A percentile compares a stretch with the other conserved stretches of the same genome.
phyloP scores from a whole-genome alignment of 2,329 filamentous ascomycete species.

The Lachnellula suecica region DNA sequence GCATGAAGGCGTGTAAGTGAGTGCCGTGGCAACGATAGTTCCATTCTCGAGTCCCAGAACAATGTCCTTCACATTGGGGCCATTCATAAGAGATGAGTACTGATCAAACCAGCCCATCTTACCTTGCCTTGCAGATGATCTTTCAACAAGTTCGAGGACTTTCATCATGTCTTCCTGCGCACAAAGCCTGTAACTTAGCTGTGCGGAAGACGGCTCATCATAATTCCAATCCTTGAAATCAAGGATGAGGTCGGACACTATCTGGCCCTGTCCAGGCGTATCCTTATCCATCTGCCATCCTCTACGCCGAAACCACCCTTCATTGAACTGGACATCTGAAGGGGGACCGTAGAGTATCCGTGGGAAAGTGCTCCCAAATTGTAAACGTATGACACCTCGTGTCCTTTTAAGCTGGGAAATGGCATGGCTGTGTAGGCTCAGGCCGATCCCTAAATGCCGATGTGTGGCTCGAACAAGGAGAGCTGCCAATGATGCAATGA shows the following conservation, averaged over 20 bases:
- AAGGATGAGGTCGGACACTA: constrained; percentile 54
- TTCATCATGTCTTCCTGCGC: constrained; percentile 41
- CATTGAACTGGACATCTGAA: constrained; percentile 34
- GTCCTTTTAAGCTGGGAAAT: constrained; percentile 48
- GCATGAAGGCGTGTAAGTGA: constrained; percentile 51
- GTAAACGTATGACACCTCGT: constrained; percentile 51
- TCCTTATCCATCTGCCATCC: constrained; percentile 51
- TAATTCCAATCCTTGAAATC: constrained; percentile 46
- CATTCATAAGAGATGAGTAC: constrained; percentile 51
- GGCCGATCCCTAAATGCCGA: constrained; percentile 50
- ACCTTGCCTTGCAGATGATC: constrained; percentile 44
- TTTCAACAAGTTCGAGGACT: constrained; percentile 50
- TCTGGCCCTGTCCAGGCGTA: constrained; percentile 46
- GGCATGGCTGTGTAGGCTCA: constrained; percentile 52
- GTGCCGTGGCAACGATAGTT: constrained; percentile 50
- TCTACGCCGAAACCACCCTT: constrained; percentile 53
- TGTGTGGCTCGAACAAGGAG: constrained; percentile 51
- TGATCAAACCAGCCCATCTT: constrained; percentile 60
- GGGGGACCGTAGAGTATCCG: constrained; percentile 56
- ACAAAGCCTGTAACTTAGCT: constrained; percentile 37
- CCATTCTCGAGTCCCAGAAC: constrained; percentile 51
- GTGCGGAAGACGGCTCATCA: constrained; percentile 39
- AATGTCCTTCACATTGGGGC: constrained; percentile 50
- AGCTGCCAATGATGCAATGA: constrained; percentile 55
- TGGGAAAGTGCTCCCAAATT: constrained; percentile 59